A percentile compares a stretch with the other conserved stretches of the same genome.
Evolutionary conservation across 2,329 filamentous ascomycete species (phyloP).

Genomic region (Boeremia exigua): DNA sequence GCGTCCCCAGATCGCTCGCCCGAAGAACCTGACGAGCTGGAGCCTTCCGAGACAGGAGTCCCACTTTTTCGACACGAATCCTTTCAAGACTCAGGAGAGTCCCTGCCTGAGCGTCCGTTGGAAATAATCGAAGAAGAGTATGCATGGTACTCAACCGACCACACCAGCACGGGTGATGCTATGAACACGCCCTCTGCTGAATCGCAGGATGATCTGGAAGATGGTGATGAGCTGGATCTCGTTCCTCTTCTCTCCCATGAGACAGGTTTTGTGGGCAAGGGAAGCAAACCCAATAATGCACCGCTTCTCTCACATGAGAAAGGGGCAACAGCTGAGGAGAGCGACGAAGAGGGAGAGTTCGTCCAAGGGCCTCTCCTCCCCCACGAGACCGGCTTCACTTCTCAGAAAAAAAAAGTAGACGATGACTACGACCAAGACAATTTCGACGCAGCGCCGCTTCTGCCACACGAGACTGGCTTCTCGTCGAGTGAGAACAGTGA

Average conservation of each 20-base stretch:
- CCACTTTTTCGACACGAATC: slow-evolving; percentile 45
- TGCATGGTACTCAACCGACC: slow-evolving; percentile 24
- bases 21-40: slow-evolving; percentile 27
- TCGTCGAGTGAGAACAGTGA: slow-evolving; percentile 23
- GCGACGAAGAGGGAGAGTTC: slow-evolving; percentile 12
- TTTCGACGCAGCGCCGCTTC: slow-evolving; percentile 39
- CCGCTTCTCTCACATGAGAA: slow-evolving; percentile 26
- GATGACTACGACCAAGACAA: slow-evolving; percentile 29
- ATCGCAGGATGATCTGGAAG: slow-evolving; percentile 7
- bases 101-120: slow-evolving; percentile 12
- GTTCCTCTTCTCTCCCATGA: slow-evolving; percentile 32
- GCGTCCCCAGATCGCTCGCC: slow-evolving; percentile 10
- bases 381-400: slow-evolving; percentile 25
- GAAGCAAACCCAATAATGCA: slow-evolving; percentile 17
- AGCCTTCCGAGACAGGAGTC: slow-evolving; percentile 20
- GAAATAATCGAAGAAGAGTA: slow-evolving; percentile 31
- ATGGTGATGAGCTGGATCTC: slow-evolving; percentile 9
- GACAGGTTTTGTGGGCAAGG: slow-evolving; percentile 7
- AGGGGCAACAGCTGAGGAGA: neutral
- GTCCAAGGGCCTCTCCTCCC: slow-evolving; percentile 25
- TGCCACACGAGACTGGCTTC: slow-evolving; percentile 46
- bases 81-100: slow-evolving; percentile 14
- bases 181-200: slow-evolving; percentile 31
- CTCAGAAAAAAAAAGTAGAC: neutral
- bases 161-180: slow-evolving; percentile 25